Evolutionary conservation across 306 rosid species (phyloP), one percentile per base, ranked within the genome.

Genomic region (Aeschynomene evenia): DNA sequence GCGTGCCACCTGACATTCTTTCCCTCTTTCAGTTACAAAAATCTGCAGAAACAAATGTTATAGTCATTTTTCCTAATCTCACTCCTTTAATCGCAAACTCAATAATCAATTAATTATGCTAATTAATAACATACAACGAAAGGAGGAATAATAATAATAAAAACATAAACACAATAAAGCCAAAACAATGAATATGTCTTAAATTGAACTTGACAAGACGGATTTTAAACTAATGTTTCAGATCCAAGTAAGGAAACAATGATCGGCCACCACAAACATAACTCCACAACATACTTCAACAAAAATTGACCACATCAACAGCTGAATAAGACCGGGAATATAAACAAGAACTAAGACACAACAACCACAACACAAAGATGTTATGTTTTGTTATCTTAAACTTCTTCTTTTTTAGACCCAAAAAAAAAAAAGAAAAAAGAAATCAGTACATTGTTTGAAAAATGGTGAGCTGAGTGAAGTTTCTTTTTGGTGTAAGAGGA

Each of bases 1-100:
- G 99, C 9, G 92, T 72, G 56, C 94, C 91, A 29, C 97, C 91
- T 0, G 99, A 73, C 99, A 95, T 95, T 62, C 72, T 86, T 82
- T 70, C 77, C 66, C 82, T 80, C 85, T 66, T 82, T 73, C 74
- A 71, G 68, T 61, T 29, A 71, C 76, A 51, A 85, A 79, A 80
- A 69, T 70, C 93, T 77, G 56, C 84, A 24, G 50, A 70, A 19
- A 21, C 21, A 43, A 73, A 71, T 57, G 69, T 29, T 66, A 59
- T 31, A 12, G 15, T 28, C 7, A 15, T 75, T 48, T 42, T 62
- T 43, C 73, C 67, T 61, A 62, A 66, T 34, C 50, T 55, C 60
- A 48, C 63, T 28, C 55, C 34, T 16, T 37, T 49, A 28, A 19
- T 66, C 54, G 29, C 14, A 55, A 63, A 72, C n/a, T n/a, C n/a